phyloP scores from a whole-genome alignment of 495 filamentous ascomycete genomes.

The Aspergillus avenaceus region DNA sequence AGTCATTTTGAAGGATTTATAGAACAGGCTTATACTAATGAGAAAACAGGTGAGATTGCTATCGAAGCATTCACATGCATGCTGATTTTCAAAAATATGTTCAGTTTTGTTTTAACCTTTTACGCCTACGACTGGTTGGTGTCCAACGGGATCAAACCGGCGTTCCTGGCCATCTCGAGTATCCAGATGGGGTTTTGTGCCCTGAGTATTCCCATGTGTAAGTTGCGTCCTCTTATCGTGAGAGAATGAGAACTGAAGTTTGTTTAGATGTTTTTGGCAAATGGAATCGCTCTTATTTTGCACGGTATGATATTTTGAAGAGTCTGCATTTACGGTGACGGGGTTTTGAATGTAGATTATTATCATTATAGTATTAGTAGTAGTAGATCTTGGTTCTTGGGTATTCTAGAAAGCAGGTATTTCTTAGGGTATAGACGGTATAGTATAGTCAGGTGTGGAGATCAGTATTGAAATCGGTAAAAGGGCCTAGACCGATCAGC shows the following conservation, averaged over 20 bases:
- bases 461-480: too few relatives aligned
- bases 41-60: conserved; percentile 75
- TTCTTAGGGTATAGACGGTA: too few relatives aligned
- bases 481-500: too few relatives aligned
- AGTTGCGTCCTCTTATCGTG: conserved; percentile 23
- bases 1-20: too few relatives aligned
- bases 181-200: conserved; percentile 74
- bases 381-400: too few relatives aligned
- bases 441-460: too few relatives aligned
- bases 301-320: conserved; percentile 66
- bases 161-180: conserved; percentile 68
- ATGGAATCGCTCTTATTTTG: conserved; percentile 65
- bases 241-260: neutral
- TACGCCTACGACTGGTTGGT: conserved; percentile 79
- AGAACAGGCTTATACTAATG: too few relatives aligned
- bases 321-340: conserved; percentile 40
- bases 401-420: too few relatives aligned
- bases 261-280: conserved; percentile 75
- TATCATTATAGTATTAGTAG: too few relatives aligned
- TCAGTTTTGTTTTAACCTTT: conserved; percentile 81
- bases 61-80: conserved; percentile 90
- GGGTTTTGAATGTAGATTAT: too few relatives aligned
- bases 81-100: conserved; percentile 90
- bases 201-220: conserved; percentile 76
- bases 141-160: conserved; percentile 48